phyloP scores from a whole-genome alignment of 768 basidiomycete genomes.

The Cystofilobasidium macerans region DNA sequence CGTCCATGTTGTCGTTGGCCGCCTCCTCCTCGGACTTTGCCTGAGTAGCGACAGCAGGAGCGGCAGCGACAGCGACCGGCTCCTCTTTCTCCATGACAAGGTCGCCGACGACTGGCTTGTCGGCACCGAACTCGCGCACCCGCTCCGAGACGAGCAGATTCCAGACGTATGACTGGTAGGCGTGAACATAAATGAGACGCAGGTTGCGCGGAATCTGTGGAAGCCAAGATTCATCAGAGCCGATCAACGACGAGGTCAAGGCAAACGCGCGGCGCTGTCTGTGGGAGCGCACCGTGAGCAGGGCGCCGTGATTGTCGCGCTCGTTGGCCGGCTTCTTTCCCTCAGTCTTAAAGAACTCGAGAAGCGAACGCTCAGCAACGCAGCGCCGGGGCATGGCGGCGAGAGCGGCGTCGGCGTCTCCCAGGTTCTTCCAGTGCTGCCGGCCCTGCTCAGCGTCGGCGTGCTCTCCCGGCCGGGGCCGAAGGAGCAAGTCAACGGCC shows the following conservation, averaged over 20 bases:
- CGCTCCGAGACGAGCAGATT: constrained; percentile 94
- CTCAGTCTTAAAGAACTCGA: constrained; percentile 71
- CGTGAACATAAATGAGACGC: constrained; percentile 94
- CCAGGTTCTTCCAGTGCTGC: constrained; percentile 61
- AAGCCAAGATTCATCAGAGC: too few relatives aligned
- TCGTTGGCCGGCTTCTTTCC: constrained; percentile 52
- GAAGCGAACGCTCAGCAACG: constrained; percentile 82
- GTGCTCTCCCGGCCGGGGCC: constrained; percentile 77
- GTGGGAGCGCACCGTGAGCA: constrained; percentile 14
- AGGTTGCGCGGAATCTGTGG: constrained; percentile 88
- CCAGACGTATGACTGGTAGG: constrained; percentile 98
- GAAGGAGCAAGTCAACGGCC: constrained; percentile 71
- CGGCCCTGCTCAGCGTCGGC: constrained; percentile 76
- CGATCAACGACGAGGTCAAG: too few relatives aligned
- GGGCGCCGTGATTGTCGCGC: constrained; percentile 44
- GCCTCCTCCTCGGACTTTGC: constrained; percentile 33
- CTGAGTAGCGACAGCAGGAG: constrained; percentile 16
- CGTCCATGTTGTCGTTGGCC: constrained; percentile 15
- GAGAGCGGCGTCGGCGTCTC: constrained; percentile 69
- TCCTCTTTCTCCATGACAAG: constrained; percentile 58
- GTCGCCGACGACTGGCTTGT: constrained; percentile 71
- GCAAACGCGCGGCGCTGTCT: too few relatives aligned
- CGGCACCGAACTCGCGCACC: constrained; percentile 61
- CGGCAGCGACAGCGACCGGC: constrained; percentile 29
- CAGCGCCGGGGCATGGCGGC: constrained; percentile 78